These are phyloP conservation scores for Umbelopsis sp. DNA, from an alignment of 192 early-diverging fungal genomes.

Conservation along the genomic window DNA sequence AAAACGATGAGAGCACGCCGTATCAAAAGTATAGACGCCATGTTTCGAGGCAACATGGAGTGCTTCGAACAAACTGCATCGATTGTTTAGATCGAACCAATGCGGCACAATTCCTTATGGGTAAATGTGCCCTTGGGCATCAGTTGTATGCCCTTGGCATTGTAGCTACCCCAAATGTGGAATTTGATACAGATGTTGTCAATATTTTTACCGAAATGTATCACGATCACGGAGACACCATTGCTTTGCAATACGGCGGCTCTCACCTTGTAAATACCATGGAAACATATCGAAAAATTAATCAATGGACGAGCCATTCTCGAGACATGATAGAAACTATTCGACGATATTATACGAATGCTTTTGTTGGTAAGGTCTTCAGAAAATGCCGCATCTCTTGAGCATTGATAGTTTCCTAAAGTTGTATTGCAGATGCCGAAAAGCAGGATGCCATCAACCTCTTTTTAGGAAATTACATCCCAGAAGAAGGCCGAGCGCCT, in stretches of 20 bases:
- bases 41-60: conserved; percentile 71
- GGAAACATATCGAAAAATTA: conserved; percentile 95
- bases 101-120: conserved; percentile 94
- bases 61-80: conserved; percentile 96
- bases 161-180: conserved; percentile 73
- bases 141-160: conserved; percentile 91
- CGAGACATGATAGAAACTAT: conserved; percentile 96
- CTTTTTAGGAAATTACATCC: conserved; percentile 79
- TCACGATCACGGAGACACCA: conserved; percentile 96
- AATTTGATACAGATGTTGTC: conserved; percentile 91
- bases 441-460: conserved; percentile 96
- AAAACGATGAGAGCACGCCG: not conserved
- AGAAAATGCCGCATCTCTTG: not conserved
- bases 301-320: conserved; percentile 92
- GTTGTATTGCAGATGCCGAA: conserved; percentile 74
- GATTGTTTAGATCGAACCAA: conserved; percentile 99
- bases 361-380: conserved; percentile 71
- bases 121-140: conserved; percentile 90
- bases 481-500: conserved; percentile 51
- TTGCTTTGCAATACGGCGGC: conserved; percentile 94
- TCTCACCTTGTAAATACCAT: conserved; percentile 98
- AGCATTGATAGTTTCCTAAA: not conserved
- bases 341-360: conserved; percentile 90
- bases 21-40: not conserved
- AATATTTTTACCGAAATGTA: conserved; percentile 97